Percentiles rank a stretch among this genome's conserved stretches.
Conservation (phyloP, 208 protist genomes). For the Phytomonas sp. region DNA sequence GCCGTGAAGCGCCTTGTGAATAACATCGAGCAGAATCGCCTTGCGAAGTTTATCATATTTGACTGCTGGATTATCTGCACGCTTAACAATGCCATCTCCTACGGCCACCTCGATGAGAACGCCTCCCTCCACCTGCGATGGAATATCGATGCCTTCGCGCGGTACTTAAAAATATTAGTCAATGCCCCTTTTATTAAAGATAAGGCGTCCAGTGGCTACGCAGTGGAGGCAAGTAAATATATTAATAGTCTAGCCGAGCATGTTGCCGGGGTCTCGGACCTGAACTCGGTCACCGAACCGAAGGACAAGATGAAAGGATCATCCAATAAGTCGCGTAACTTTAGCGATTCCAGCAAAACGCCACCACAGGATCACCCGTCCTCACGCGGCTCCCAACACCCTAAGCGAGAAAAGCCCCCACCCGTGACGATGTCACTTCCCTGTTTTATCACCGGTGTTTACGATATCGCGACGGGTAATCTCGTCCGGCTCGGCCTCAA, state of each 20-base stretch:
- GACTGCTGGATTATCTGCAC: constrained; percentile 83
- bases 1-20: constrained; percentile 43
- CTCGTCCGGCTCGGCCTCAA: constrained; percentile 43
- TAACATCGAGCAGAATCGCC: constrained; percentile 62
- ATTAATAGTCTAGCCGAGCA: neutral
- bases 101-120: constrained; percentile 60
- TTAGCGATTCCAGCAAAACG: neutral
- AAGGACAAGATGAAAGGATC: neutral
- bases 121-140: constrained; percentile 71
- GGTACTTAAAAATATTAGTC: constrained; percentile 82
- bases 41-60: constrained; percentile 83
- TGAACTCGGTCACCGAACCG: neutral
- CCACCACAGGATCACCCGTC: neutral
- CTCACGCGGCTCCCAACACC: neutral
- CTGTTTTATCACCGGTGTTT: constrained; percentile 75
- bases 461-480: constrained; percentile 62
- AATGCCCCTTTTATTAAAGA: constrained; percentile 60
- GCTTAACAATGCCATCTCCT: constrained; percentile 61
- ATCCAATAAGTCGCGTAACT: neutral
- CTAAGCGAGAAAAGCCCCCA: neutral
- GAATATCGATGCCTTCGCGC: constrained; percentile 84
- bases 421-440: constrained; percentile 15
- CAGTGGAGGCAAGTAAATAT: neutral
- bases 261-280: neutral
- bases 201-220: constrained; percentile 9